A percentile compares a stretch with the other conserved stretches of the same genome.
Conservation (phyloP, 108 stramenopile species). For the Skeletonema grethae region DNA sequence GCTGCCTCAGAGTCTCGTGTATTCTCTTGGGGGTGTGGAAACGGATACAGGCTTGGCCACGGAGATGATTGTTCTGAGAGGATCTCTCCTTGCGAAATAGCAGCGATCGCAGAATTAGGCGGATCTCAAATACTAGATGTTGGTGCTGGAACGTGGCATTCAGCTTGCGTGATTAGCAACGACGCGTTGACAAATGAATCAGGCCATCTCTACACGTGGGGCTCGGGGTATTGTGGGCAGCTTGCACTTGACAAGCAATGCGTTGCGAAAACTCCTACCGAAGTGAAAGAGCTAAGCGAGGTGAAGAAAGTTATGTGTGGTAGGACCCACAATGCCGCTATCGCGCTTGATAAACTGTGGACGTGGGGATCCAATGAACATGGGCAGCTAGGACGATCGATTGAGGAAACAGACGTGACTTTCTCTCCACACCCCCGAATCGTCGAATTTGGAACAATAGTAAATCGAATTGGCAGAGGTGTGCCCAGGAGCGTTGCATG, state of each 20-base stretch:
- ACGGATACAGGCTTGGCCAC: conserved; percentile 70
- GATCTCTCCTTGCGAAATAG: conserved; percentile 31
- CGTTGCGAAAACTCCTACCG: conserved; percentile 40
- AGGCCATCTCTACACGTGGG: conserved; percentile 71
- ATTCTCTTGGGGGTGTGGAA: conserved; percentile 70
- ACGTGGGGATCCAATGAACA: conserved; percentile 68
- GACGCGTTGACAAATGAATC: conserved; percentile 56
- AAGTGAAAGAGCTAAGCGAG: conserved; percentile 44
- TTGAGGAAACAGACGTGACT: conserved; percentile 9
- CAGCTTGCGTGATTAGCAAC: conserved; percentile 56
- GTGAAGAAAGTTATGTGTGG: conserved; percentile 60
- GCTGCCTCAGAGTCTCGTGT: conserved; percentile 47
- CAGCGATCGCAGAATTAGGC: not conserved
- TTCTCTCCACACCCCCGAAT: conserved; percentile 66
- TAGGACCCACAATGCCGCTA: conserved; percentile 62
- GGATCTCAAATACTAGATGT: conserved; percentile 40
- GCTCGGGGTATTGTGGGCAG: conserved; percentile 75
- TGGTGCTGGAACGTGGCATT: conserved; percentile 70
- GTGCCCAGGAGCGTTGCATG: conserved; percentile 57
- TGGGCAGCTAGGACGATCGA: conserved; percentile 21
- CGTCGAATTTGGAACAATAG: conserved; percentile 71
- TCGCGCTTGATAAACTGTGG: conserved; percentile 69
- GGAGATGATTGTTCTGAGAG: conserved; percentile 47
- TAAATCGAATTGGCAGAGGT: conserved; percentile 72
- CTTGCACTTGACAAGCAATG: conserved; percentile 57